Percentiles rank a stretch among this genome's conserved stretches.
Conservation (phyloP, 306 rosid species). For the Fragaria ananassa region DNA sequence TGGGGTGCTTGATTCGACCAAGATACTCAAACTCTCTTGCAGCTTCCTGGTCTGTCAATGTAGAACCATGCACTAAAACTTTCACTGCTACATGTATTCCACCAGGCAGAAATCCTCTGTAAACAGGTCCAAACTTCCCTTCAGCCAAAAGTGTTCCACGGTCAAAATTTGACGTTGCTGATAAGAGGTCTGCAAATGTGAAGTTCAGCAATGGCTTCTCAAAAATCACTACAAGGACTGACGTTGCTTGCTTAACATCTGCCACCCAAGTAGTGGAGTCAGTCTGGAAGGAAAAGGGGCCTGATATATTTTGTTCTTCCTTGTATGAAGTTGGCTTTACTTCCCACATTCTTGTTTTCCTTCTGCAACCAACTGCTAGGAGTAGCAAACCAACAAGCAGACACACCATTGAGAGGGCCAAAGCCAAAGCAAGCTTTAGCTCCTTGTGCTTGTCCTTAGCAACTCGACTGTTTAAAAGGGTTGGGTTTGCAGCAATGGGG, state of each 20-base stretch:
- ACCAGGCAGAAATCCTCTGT: slow-evolving; percentile 86
- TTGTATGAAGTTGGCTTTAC: slow-evolving; percentile 68
- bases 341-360: slow-evolving; percentile 69
- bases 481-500: slow-evolving; percentile 92
- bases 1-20: slow-evolving; percentile 95
- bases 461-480: slow-evolving; percentile 42
- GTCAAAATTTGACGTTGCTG: slow-evolving; percentile 94
- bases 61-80: slow-evolving; percentile 87
- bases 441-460: slow-evolving; percentile 39
- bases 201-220: slow-evolving; percentile 89
- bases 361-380: slow-evolving; percentile 78
- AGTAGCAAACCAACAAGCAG: slow-evolving; percentile 71
- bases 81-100: slow-evolving; percentile 93
- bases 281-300: slow-evolving; percentile 94
- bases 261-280: slow-evolving; percentile 99
- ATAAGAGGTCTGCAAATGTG: slow-evolving; percentile 85
- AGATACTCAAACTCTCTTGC: slow-evolving; percentile 91
- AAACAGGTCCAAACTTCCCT: slow-evolving; percentile 98
- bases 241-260: slow-evolving; percentile 93
- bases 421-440: slow-evolving; percentile 68
- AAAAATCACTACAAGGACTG: slow-evolving; percentile 83
- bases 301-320: slow-evolving; percentile 84
- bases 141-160: slow-evolving; percentile 92
- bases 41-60: slow-evolving; percentile 85
- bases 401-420: slow-evolving; percentile 68